These are phyloP conservation scores for Cercospora sp. DNA, from an alignment of 2,329 filamentous ascomycete genomes.

Conservation along the genomic window DNA sequence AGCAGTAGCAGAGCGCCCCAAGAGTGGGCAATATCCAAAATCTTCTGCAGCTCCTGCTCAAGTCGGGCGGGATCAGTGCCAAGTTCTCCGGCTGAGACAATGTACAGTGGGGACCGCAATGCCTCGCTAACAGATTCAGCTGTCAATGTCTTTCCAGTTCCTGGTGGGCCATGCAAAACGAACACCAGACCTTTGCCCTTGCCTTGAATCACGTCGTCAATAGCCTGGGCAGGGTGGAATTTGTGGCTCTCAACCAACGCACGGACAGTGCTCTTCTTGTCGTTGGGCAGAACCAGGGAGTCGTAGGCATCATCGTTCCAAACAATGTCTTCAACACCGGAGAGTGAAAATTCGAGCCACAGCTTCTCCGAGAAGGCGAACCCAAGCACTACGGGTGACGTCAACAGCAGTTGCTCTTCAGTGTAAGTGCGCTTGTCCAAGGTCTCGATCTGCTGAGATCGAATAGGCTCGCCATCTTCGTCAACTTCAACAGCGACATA, in stretches of 20 bases:
- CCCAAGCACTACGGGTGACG: slow-evolving; percentile 80
- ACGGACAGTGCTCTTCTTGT: slow-evolving; percentile 67
- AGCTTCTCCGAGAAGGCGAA: slow-evolving; percentile 86
- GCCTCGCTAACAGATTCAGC: slow-evolving; percentile 84
- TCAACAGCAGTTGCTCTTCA: slow-evolving; percentile 80
- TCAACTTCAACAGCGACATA: slow-evolving; percentile 58
- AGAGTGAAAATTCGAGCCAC: slow-evolving; percentile 86
- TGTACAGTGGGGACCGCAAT: slow-evolving; percentile 78
- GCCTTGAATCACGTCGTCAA: slow-evolving; percentile 70
- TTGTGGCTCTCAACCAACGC: slow-evolving; percentile 83
- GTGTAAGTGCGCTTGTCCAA: slow-evolving; percentile 58
- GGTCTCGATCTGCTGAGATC: slow-evolving; percentile 59
- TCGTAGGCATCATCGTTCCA: slow-evolving; percentile 85
- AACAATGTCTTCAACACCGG: slow-evolving; percentile 73
- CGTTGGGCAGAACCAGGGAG: slow-evolving; percentile 69
- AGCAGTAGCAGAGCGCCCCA: slow-evolving; percentile 85
- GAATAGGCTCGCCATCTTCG: slow-evolving; percentile 56
- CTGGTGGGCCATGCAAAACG: slow-evolving; percentile 81
- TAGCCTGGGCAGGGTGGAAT: slow-evolving; percentile 75
- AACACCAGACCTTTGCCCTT: slow-evolving; percentile 84
- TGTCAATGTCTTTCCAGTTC: slow-evolving; percentile 85
- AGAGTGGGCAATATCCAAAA: slow-evolving; percentile 79
- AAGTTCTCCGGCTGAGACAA: slow-evolving; percentile 78
- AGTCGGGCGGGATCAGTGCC: slow-evolving; percentile 74
- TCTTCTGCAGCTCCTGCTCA: slow-evolving; percentile 76